Base-by-base conservation (phyloP, 2,329 filamentous ascomycete species). In the Sordariomycetes sp. region DNA sequence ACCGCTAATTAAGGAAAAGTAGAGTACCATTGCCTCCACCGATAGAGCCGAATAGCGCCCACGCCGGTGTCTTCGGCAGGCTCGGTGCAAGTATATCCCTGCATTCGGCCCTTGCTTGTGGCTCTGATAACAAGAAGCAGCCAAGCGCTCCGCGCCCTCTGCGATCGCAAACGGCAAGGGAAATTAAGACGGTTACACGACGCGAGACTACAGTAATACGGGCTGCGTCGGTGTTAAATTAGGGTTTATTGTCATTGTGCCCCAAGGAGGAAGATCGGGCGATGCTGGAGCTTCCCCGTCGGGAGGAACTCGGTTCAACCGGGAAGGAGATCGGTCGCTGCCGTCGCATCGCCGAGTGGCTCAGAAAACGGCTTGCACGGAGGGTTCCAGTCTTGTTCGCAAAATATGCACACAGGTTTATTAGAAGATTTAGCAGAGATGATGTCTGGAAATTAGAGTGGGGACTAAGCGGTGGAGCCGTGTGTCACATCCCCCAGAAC, bases 361-460 rank as follows among this genome's bases (percentile, higher is more conserved):
- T 43, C 37, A 16, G 37, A n/a, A 18, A 46, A n/a, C 40, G 2
- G 16, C 40, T 46, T n/a, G 40, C 40, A n/a, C 16, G 6, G 18
- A n/a, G 18, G 16, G 40, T 46, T 16, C 40, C n/a, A n/a, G n/a
- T n/a, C n/a, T 7, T 16, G 40, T 7, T 46, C 6, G 40, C 6
- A n/a, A 18, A 14, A 46, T 46, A n/a, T 25, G 34, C 24, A 55
- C 32, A 10, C 24, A 18, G 18, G 22, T 55, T 20, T 37, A 35
- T 37, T 12, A 12, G 35, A 32, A 37, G 16, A 37, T 56, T 37
- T 46, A 18, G 24, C 53, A 55, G 32, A 55, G 40, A 56, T 56
- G 43, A 28, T 56, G 54, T 5, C 20, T 46, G 54, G 54, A 56
- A 56, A 56, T 56, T 56, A 56, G 14, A 37, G 54, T 50, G 54